These are phyloP conservation scores for Wallacemonas sp. DNA, from an alignment of 208 protist genomes.

Conservation along the genomic window DNA sequence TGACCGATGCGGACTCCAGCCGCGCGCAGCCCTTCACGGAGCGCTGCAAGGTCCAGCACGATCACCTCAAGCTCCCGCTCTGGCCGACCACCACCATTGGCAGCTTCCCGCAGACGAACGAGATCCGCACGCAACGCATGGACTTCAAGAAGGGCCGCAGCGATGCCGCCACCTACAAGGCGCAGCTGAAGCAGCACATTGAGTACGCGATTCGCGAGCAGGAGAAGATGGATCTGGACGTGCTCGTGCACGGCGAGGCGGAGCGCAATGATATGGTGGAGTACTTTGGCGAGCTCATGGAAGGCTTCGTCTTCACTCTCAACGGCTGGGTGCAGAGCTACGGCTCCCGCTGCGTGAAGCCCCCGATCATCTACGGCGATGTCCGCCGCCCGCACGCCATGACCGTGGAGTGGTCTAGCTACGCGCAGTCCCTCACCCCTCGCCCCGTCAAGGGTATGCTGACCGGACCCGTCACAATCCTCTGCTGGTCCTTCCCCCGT, in stretches of 20 bases:
- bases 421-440: conserved; percentile 75
- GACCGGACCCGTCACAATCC: conserved; percentile 89
- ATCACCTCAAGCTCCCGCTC: conserved; percentile 48
- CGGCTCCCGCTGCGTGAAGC: conserved; percentile 84
- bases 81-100: conserved; percentile 93
- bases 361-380: conserved; percentile 87
- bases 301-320: conserved; percentile 79
- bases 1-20: conserved; percentile 19
- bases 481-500: conserved; percentile 89
- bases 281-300: conserved; percentile 87
- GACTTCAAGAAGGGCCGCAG: conserved; percentile 62
- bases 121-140: conserved; percentile 64
- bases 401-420: conserved; percentile 73
- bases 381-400: conserved; percentile 66
- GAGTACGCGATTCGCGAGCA: conserved; percentile 69
- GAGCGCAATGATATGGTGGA: conserved; percentile 93
- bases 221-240: conserved; percentile 83
- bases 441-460: conserved; percentile 89
- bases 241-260: conserved; percentile 90
- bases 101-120: conserved; percentile 87
- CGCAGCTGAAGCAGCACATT: conserved; percentile 79
- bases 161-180: conserved; percentile 49
- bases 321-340: conserved; percentile 90
- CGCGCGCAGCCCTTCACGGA: conserved; percentile 31
- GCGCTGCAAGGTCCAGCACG: conserved; percentile 45